Conservation (phyloP, 2,329 filamentous ascomycete species). For the Orbilia brochopaga region DNA sequence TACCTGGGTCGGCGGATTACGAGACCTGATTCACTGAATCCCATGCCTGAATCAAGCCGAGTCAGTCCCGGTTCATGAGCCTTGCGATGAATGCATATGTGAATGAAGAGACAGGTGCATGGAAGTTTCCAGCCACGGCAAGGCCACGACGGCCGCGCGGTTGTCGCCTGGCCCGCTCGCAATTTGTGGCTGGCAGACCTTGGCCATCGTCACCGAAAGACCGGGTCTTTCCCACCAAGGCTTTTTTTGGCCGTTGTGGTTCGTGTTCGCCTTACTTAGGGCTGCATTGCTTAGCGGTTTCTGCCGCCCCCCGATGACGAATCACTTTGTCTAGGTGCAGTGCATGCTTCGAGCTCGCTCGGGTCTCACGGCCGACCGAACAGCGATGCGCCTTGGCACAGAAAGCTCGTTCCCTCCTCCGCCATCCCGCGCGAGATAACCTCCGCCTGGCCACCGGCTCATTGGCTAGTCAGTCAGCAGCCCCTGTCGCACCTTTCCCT, state of each 20-base stretch:
- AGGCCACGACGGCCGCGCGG: slow-evolving; percentile 22
- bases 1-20: no score
- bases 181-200: slow-evolving; percentile 2
- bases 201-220: slow-evolving; percentile 10
- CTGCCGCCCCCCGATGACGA: slow-evolving; percentile 44
- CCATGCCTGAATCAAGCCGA: neutral
- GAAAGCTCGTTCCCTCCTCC: slow-evolving; percentile 31
- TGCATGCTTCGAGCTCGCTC: no score
- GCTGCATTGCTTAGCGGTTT: slow-evolving; percentile 44
- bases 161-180: neutral
- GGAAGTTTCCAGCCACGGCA: slow-evolving; percentile 30
- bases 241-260: slow-evolving; percentile 14
- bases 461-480: slow-evolving; percentile 25
- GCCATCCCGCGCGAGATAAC: slow-evolving; percentile 14
- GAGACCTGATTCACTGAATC: no score
- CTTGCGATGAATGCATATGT: no score
- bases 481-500: slow-evolving; percentile 30
- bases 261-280: slow-evolving; percentile 46
- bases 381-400: slow-evolving; percentile 27
- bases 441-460: slow-evolving; percentile 36
- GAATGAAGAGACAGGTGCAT: no score
- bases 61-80: neutral
- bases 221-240: slow-evolving; percentile 31
- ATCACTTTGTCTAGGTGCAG: slow-evolving; percentile 29
- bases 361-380: slow-evolving; percentile 31